Conservation (phyloP, 2,329 filamentous ascomycete genomes). For the Lecanosticta acicola region DNA sequence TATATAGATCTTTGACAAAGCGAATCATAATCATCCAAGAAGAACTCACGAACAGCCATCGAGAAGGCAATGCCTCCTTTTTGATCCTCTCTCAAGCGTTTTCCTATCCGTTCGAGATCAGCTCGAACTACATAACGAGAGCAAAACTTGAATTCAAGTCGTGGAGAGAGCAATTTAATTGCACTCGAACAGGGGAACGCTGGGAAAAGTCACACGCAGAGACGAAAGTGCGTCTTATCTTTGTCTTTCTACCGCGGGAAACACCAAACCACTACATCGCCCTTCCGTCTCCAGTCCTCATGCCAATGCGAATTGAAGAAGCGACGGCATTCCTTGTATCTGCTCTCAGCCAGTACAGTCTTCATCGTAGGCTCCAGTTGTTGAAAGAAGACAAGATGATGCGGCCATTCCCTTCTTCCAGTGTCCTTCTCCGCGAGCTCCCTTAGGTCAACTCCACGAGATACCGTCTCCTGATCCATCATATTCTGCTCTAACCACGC, state of each 20-base stretch:
- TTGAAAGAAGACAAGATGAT: conserved; percentile 51
- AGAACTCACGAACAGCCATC: too few species aligned
- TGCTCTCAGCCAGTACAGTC: conserved; percentile 38
- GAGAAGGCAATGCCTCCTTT: too few species aligned
- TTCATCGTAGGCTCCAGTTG: conserved; percentile 50
- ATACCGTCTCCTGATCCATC: conserved; percentile 19
- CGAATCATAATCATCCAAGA: too few species aligned
- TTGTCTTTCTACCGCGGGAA: conserved; percentile 13
- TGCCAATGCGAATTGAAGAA: conserved; percentile 59
- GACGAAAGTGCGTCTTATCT: neutral
- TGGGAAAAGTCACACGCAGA: neutral
- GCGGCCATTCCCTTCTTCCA: conserved; percentile 37
- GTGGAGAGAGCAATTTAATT: too few species aligned
- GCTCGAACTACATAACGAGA: too few species aligned
- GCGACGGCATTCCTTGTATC: conserved; percentile 55
- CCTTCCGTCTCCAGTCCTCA: conserved; percentile 55
- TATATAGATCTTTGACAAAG: too few species aligned
- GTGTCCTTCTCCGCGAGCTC: neutral
- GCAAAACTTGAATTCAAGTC: too few species aligned
- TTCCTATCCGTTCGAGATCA: too few species aligned
- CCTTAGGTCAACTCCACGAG: too few species aligned
- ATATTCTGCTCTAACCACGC: conserved; percentile 41
- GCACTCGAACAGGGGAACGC: too few species aligned
- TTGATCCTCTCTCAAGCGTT: too few species aligned
- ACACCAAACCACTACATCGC: conserved; percentile 59